Evolutionary conservation across 2,329 filamentous ascomycete species (phyloP).

Genomic region (Aspergillus sp.): DNA sequence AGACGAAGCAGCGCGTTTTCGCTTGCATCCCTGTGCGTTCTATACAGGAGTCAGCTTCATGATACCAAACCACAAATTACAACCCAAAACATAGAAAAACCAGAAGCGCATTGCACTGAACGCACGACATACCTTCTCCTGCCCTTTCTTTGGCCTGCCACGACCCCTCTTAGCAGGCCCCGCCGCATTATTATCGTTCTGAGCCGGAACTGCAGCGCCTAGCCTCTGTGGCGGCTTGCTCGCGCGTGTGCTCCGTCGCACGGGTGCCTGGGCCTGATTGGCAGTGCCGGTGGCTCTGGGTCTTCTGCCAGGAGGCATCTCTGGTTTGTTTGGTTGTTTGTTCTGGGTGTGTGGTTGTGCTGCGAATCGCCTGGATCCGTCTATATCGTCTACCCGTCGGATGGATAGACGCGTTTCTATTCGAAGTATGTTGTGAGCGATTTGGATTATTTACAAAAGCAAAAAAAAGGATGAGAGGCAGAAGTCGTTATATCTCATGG

Average conservation of each 20-base stretch:
- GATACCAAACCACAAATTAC: no score
- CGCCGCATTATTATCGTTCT: not conserved
- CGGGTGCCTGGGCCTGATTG: not conserved
- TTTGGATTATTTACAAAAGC: no score
- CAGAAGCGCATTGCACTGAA: not conserved
- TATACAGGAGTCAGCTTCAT: no score
- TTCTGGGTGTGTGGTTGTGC: no score
- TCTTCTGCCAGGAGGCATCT: not conserved
- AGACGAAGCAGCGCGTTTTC: not conserved
- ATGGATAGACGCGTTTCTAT: no score
- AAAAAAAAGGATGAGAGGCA: no score
- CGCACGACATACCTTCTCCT: not conserved
- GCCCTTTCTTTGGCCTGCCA: not conserved
- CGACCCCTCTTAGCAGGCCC: not conserved
- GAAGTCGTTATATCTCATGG: no score
- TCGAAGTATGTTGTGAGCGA: no score
- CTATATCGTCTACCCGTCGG: no score
- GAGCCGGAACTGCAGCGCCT: not conserved
- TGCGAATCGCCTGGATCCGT: no score
- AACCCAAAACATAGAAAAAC: not conserved
- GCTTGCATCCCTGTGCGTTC: not conserved
- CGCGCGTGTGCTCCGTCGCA: not conserved
- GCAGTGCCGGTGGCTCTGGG: not conserved
- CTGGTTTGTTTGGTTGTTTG: no score
- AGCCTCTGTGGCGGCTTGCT: not conserved